These are phyloP conservation scores for Bipolaris oryzae DNA, from an alignment of 2,329 filamentous ascomycete genomes.

Conservation along the genomic window DNA sequence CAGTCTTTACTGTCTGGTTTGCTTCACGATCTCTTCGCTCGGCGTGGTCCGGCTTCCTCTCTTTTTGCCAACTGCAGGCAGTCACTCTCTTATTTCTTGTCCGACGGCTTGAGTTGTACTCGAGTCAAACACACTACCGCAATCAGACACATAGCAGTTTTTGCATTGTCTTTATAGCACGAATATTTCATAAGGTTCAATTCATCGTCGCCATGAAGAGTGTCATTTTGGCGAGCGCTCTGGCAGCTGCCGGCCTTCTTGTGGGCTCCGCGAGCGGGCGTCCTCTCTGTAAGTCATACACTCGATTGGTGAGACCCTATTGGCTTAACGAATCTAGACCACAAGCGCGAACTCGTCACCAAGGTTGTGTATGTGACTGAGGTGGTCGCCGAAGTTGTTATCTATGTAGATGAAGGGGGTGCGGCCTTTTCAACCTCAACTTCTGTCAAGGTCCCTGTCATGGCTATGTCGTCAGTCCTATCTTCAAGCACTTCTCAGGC, in stretches of 20 bases:
- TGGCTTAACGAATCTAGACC: slow-evolving; percentile 27
- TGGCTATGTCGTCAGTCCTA: neutral
- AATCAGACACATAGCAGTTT: slow-evolving; percentile 20
- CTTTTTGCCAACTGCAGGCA: slow-evolving; percentile 32
- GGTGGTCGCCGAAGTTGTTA: slow-evolving; percentile 36
- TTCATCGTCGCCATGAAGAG: slow-evolving; percentile 54
- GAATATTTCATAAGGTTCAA: slow-evolving; percentile 41
- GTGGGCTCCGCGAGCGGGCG: slow-evolving; percentile 53
- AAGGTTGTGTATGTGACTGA: slow-evolving; percentile 41
- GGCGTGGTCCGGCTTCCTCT: slow-evolving; percentile 27
- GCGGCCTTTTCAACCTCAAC: slow-evolving; percentile 35
- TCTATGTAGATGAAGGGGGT: slow-evolving; percentile 43
- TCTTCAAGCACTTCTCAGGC: neutral
- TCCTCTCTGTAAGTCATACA: slow-evolving; percentile 43
- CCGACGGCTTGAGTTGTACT: slow-evolving; percentile 12
- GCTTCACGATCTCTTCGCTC: slow-evolving; percentile 21
- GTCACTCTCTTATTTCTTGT: slow-evolving; percentile 32
- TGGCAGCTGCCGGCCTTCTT: slow-evolving; percentile 42
- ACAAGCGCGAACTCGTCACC: slow-evolving; percentile 42
- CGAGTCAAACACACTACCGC: slow-evolving; percentile 8
- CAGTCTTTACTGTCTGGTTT: slow-evolving; percentile 29
- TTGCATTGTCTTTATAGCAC: slow-evolving; percentile 23
- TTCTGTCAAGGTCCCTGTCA: slow-evolving; percentile 13
- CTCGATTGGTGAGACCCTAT: neutral
- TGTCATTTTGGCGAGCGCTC: slow-evolving; percentile 45